Evolutionary conservation across 805 yeast species (phyloP).

Genomic region (Cyberlindnera amylophila): DNA sequence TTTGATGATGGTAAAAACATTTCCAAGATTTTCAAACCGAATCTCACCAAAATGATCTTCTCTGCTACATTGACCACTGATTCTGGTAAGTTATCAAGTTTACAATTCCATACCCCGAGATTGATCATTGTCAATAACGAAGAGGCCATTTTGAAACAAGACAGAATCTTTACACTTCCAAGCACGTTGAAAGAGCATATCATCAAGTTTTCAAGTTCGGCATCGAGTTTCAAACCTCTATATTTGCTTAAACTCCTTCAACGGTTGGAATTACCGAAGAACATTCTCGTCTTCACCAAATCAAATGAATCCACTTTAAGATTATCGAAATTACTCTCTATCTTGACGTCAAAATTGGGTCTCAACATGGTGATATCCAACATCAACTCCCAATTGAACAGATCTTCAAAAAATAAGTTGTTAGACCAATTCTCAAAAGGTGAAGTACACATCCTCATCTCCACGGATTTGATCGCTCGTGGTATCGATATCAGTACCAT

Average conservation of each 20-base stretch:
- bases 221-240: constrained; percentile 65
- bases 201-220: constrained; percentile 34
- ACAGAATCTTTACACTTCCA: constrained; percentile 59
- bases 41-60: constrained; percentile 67
- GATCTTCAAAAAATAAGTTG: constrained; percentile 48
- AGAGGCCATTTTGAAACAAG: constrained; percentile 38
- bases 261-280: constrained; percentile 29
- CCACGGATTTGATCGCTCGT: constrained; percentile 93
- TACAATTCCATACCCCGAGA: constrained; percentile 69
- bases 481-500: constrained; percentile 81
- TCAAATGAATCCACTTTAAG: constrained; percentile 89
- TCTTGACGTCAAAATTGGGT: constrained; percentile 33
- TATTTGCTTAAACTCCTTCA: constrained; percentile 54
- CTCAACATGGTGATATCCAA: constrained; percentile 33
- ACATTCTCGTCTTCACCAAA: constrained; percentile 60
- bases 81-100: constrained; percentile 75
- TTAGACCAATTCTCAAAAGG: constrained; percentile 57
- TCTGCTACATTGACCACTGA: constrained; percentile 94
- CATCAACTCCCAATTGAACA: constrained; percentile 57
- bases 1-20: constrained; percentile 29
- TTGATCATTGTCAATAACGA: constrained; percentile 67
- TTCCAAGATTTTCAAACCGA: constrained; percentile 22
- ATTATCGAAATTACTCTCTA: constrained; percentile 54
- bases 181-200: constrained; percentile 42
- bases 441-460: constrained; percentile 52